Base-by-base conservation (phyloP, 495 filamentous ascomycete species). In the Hypoxylon rickii region DNA sequence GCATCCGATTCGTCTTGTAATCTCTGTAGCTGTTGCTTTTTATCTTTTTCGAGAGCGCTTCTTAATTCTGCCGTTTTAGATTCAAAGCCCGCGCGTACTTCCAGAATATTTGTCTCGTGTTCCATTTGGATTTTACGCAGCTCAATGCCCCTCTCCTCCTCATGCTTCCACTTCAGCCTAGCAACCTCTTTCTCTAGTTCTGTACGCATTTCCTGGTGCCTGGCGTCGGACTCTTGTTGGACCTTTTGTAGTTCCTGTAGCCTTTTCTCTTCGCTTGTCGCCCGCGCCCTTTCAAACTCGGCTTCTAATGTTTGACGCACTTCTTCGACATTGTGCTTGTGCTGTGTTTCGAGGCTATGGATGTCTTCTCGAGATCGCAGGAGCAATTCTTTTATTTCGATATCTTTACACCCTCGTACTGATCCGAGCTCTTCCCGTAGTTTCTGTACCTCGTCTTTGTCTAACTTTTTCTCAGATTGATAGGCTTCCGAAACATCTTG, bases 401-500 rank as follows among this genome's bases (percentile, higher is more conserved):
- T n/a, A 13, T 39, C 29, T 56, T 44, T 52, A 15, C 36, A 48
- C 13, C 19, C 20, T 48, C 22, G 15, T 7, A 36, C 16, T 6
- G 19, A 15, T 1, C 42, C 6, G 5, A 55, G 19, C 3, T 52
- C 29, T 47, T 55, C 44, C 2, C 8, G 33, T 32, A 45, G 8
- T 13, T 54, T 47, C 44, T 32, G 13, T 15, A 34, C 17, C 22
- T 12, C 10, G 4, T 41, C 37, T 52, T 52, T 51, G 42, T 52
- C 21, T 7, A 22, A 18, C 24, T 31, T 3, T 7, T 48, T 37
- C 32, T 48, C 37, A n/a, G 7, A 17, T n/a, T 8, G 2, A 21
- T 37, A 47, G 26, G 20, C n/a, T 44, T 36, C 44, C 32, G 55
- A 59, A 52, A 53, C 49, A 47, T 53, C 42, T 34, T 22, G 36